Base-by-base conservation (phyloP, 129 eudicot genomes). In the Cynara cardunculus region DNA sequence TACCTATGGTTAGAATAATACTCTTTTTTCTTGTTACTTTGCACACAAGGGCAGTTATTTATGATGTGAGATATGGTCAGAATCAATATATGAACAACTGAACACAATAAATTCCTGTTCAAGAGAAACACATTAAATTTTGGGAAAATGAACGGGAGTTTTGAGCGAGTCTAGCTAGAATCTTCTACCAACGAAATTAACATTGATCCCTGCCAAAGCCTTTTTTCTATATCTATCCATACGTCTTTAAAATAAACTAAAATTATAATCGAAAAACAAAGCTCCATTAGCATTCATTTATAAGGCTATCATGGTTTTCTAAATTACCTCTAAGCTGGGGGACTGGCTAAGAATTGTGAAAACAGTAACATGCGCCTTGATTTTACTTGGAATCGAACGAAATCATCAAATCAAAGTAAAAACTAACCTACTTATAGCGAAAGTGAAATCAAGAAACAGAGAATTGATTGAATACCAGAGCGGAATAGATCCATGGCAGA, bases 401-500 rank as follows among this genome's bases (percentile, higher is more conserved):
- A 74, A 73, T 41, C 59, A 67, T 73, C 37, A 41, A 65, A 81
- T 24, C 27, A 16, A 73, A 74, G 56, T 28, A 39, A 65, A 73
- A 80, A 25, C 2, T 18, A 72, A 39, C 30, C 66, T 61, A 39
- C 3, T 73, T 39, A 39, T 3, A 28, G 10, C 35, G 16, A 39
- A 73, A 81, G 65, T 81, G 68, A 73, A 81, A 73, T 35, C 14
- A 26, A 61, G 12, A 61, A 35, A 72, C 8, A 25, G 4, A 53
- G 5, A 80, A 72, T 39, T 27, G 76, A 35, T 22, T 7, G 22
- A 59, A 61, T 73, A 91, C 96, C 93, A 56, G 96, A 89, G 78
- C 93, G 93, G 39, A 83, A 91, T 28, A 85, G 89, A 89, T 91
- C 96, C 85, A 77, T 88, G 73, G 91, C 84, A 13, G 93, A 79